Evolutionary conservation across 225 moss, liverwort and hornwort genomes (phyloP).

Genomic region (Neckera pumila): DNA sequence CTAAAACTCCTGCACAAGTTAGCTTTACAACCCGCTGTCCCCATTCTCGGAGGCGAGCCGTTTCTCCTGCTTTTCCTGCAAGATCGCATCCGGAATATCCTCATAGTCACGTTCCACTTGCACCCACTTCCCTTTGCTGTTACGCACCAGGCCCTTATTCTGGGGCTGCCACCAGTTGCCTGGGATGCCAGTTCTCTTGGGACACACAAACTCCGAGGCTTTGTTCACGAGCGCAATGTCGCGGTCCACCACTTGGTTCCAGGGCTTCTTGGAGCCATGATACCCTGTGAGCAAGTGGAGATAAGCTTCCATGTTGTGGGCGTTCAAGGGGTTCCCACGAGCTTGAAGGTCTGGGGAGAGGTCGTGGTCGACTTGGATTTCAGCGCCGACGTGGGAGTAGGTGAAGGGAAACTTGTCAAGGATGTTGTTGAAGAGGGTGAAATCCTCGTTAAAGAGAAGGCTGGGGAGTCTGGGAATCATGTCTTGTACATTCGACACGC

Average conservation of each 20-base stretch:
- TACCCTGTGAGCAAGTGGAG: conserved; percentile 52
- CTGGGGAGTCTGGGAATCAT: conserved; percentile 47
- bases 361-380: conserved; percentile 19
- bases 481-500: conserved; percentile 38
- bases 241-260: conserved; percentile 7
- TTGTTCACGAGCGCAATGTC: conserved; percentile 64
- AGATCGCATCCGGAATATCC: conserved; percentile 16
- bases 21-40: background rate
- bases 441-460: conserved; percentile 8
- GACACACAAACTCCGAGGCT: conserved; percentile 14
- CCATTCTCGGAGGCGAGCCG: too few relatives aligned
- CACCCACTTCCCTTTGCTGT: conserved; percentile 8
- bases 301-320: conserved; percentile 58
- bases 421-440: conserved; percentile 8
- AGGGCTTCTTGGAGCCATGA: background rate
- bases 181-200: conserved; percentile 26
- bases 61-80: background rate
- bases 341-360: conserved; percentile 16
- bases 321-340: conserved; percentile 3
- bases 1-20: background rate
- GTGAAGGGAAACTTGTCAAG: conserved; percentile 50
- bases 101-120: conserved; percentile 14
- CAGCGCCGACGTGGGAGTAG: conserved; percentile 49
- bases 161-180: conserved; percentile 58
- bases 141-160: conserved; percentile 46